Percentiles rank a stretch among this genome's conserved stretches.
These are phyloP conservation scores for Drosera capensis DNA, from an alignment of 148 eudicot species.

Conservation along the genomic window DNA sequence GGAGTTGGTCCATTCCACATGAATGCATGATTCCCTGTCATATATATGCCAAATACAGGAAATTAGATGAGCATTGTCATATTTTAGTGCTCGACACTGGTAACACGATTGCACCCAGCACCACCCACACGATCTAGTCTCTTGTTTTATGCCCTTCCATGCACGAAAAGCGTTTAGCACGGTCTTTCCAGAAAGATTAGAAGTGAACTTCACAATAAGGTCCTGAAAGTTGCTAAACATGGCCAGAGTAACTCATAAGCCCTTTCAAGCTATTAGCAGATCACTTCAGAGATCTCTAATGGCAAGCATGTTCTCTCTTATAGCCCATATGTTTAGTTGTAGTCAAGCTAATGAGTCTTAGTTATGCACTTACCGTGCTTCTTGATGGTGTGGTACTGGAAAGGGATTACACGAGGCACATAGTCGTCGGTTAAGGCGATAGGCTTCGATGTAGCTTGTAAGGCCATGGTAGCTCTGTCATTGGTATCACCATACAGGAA, in stretches of 20 bases:
- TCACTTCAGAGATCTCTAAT: no score
- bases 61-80: not conserved
- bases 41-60: not conserved
- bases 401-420: constrained; percentile 17
- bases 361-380: constrained; percentile 7
- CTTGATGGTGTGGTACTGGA: constrained; percentile 11
- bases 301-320: not conserved
- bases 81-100: not conserved
- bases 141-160: no score
- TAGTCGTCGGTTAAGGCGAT: constrained; percentile 8
- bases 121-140: no score
- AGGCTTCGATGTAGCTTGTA: constrained; percentile 14
- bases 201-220: not conserved
- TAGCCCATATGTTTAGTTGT: not conserved
- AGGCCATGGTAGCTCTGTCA: constrained; percentile 12
- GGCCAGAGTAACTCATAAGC: not conserved
- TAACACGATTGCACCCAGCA: not conserved
- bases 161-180: no score
- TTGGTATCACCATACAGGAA: constrained; percentile 21
- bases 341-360: no score
- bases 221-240: not conserved
- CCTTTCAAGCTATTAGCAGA: not conserved
- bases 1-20: constrained; percentile 25
- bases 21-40: constrained; percentile 23
- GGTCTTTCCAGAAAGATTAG: not conserved